Percentiles rank a stretch among this genome's conserved stretches.
Evolutionary conservation across 257 asterid species (phyloP).

Genomic region (Plectranthus barbatus): DNA sequence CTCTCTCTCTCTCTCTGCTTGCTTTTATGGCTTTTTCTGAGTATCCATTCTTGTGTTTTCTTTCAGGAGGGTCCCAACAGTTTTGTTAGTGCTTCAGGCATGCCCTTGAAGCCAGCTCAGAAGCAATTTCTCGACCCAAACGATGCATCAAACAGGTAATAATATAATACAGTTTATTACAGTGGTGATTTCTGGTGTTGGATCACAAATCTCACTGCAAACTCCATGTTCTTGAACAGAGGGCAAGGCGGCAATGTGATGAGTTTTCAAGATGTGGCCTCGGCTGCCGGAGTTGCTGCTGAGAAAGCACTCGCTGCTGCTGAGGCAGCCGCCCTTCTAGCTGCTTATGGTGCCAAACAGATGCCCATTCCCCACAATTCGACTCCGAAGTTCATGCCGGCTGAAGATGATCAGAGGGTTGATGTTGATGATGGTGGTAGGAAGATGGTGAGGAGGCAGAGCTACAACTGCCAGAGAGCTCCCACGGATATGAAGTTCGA

Average conservation of each 20-base stretch:
- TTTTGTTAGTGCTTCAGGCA: constrained; percentile 63
- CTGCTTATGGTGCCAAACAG: constrained; percentile 37
- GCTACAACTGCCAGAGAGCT: constrained; percentile 45
- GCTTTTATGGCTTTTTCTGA: not conserved
- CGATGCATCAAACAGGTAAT: constrained; percentile 40
- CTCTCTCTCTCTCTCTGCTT: not conserved
- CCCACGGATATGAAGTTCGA: constrained; percentile 35
- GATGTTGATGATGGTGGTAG: constrained; percentile 19
- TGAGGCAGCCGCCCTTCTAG: constrained; percentile 74
- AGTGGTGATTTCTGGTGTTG: too few relatives aligned
- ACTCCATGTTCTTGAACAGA: constrained; percentile 10
- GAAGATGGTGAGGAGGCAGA: constrained; percentile 47
- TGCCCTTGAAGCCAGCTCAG: constrained; percentile 52
- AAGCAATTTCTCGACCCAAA: constrained; percentile 35
- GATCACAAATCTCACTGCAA: too few relatives aligned
- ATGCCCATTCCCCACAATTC: not conserved
- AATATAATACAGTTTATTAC: too few relatives aligned
- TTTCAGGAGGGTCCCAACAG: constrained; percentile 65
- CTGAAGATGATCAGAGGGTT: not conserved
- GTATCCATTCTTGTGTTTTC: not conserved
- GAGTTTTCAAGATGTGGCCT: constrained; percentile 49
- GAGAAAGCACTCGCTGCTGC: constrained; percentile 89
- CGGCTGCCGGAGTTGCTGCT: constrained; percentile 88
- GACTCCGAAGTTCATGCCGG: too few relatives aligned
- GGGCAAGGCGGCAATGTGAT: constrained; percentile 30